phyloP scores from a whole-genome alignment of 306 rosid genomes.

The Rosa persica region DNA sequence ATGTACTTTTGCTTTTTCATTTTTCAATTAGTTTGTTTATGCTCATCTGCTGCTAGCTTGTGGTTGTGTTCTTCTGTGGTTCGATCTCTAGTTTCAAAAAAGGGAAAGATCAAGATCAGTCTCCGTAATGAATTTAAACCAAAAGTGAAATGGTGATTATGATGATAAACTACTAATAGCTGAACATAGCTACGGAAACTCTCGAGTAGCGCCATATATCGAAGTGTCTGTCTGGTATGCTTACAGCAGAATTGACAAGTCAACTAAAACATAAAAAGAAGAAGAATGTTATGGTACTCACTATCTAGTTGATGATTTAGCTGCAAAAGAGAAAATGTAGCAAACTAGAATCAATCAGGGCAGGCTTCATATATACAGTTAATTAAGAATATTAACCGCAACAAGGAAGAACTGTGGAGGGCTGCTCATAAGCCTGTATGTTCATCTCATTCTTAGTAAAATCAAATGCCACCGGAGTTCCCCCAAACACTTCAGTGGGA shows the following conservation, averaged over 20 bases:
- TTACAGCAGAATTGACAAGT: neutral
- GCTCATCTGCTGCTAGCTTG: too few species aligned
- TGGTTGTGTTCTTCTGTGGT: too few species aligned
- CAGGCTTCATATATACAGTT: neutral
- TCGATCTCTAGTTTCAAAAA: neutral
- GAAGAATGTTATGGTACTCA: neutral
- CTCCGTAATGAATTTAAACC: neutral
- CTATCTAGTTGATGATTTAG: neutral
- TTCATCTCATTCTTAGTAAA: conserved; percentile 6
- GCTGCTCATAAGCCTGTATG: too few species aligned
- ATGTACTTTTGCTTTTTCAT: too few species aligned
- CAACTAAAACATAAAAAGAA: neutral
- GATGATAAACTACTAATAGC: too few species aligned
- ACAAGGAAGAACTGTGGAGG: too few species aligned
- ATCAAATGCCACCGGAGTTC: neutral
- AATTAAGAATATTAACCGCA: too few species aligned
- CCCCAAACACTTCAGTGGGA: conserved; percentile 19
- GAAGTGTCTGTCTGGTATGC: neutral
- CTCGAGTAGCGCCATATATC: too few species aligned
- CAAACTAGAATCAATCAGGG: neutral
- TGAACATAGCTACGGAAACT: too few species aligned
- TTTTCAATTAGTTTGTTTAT: neutral
- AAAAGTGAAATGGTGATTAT: neutral
- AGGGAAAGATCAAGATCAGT: neutral
- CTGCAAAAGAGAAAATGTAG: neutral